Percentiles rank a stretch among this genome's conserved stretches.
phyloP scores from a whole-genome alignment of 192 early-diverging fungal species.

The Mortierella antarctica region DNA sequence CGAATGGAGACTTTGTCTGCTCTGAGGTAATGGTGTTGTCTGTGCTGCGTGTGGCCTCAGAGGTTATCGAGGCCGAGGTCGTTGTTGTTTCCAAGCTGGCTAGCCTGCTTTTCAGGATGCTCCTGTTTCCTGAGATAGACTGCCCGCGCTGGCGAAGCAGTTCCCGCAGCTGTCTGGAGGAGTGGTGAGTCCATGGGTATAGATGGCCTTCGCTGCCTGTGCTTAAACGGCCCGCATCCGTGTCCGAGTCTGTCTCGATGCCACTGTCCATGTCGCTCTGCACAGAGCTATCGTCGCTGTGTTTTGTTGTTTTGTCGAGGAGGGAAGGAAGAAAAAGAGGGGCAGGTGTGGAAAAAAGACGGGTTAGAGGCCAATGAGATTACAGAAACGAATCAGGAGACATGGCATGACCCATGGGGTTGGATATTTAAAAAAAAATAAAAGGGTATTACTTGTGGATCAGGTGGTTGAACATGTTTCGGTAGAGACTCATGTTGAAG shows the following conservation, averaged over 20 bases:
- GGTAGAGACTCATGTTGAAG: constrained; percentile 29
- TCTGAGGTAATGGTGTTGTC: neutral
- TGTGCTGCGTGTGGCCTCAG: neutral
- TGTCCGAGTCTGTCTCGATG: constrained; percentile 31
- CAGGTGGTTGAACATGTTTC: constrained; percentile 54
- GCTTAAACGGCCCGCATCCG: constrained; percentile 10
- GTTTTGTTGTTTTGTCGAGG: neutral
- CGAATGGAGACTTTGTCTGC: too few relatives aligned
- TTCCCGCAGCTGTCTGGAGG: constrained; percentile 38
- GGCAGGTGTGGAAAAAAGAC: neutral
- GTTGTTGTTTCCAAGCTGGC: constrained; percentile 32
- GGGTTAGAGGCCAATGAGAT: neutral
- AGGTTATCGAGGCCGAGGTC: neutral
- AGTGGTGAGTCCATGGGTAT: constrained; percentile 47
- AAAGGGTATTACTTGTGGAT: constrained; percentile 32
- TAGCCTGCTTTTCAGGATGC: constrained; percentile 30
- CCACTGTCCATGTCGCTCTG: neutral
- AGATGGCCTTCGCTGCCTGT: constrained; percentile 4
- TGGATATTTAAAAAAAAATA: neutral
- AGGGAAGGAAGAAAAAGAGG: neutral
- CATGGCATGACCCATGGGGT: neutral
- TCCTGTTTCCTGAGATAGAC: constrained; percentile 37
- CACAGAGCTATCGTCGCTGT: neutral
- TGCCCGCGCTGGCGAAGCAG: constrained; percentile 42
- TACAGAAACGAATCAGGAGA: neutral